Base-by-base conservation (phyloP, 768 basidiomycete species). In the Tricholoma terreum region DNA sequence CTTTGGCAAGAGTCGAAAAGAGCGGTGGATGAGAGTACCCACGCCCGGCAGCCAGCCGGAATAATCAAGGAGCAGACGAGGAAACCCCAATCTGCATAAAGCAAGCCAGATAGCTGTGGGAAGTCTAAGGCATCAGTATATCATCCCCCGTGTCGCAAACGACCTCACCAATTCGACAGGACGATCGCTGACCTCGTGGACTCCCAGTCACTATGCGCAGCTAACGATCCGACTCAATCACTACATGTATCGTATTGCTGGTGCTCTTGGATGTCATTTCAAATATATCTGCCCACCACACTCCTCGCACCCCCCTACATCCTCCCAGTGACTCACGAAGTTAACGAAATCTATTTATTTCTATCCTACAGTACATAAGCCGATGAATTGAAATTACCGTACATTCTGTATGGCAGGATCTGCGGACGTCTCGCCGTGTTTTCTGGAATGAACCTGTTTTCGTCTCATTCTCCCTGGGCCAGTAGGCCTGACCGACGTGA, bases 1-100 rank as follows among this genome's bases (percentile, higher is more conserved):
- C 77, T 86, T 50, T 88, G 87, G 86, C 81, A 82, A 51, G 84
- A 88, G 65, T 85, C 85, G 5, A 76, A 84, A 64, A 79, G 80
- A 62, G 66, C 76, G 56, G 81, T 80, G 36, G 86, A 86, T 65
- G 82, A 85, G 48, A 52, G 21, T 49, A 45, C 58, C 40, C 46
- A 57, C 48, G 35, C 53, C 19, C 27, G n/a, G n/a, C n/a, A 48
- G 30, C 33, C 56, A 11, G 50, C 54, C 10, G 33, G 19, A 50
- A 54, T 43, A 14, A 38, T 33, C 33, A 33, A 21, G 19, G 35
- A 59, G 54, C 27, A 15, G 34, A 60, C 33, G 35, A 42, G 50
- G 35, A 54, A 50, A 22, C 30, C 34, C 9, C 30, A 22, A 43
- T 34, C 34, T 35, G 10, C 22, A 46, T 27, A 27, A 46, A 7